Evolutionary conservation across 129 eudicot genomes (phyloP).

Genomic region (Kitagawia praeruptora): DNA sequence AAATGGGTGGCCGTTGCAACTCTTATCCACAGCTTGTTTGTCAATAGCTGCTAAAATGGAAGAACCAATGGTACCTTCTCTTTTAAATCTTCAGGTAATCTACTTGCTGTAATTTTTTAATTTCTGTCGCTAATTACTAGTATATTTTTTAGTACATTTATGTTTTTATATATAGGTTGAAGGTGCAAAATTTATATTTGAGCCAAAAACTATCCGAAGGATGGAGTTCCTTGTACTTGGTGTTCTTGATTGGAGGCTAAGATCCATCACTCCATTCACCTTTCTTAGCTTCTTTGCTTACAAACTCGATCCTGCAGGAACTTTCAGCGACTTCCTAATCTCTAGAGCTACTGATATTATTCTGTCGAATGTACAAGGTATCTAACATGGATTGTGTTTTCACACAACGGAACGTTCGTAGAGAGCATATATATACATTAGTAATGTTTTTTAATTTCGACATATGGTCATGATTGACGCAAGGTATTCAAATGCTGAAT

Average conservation of each 20-base stretch:
- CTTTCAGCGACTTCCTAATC: slow-evolving; percentile 51
- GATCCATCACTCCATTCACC: slow-evolving; percentile 76
- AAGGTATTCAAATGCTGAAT: neutral
- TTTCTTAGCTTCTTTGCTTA: slow-evolving; percentile 63
- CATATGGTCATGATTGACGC: neutral
- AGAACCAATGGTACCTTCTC: slow-evolving; percentile 89
- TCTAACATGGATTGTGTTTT: neutral
- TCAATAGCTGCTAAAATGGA: slow-evolving; percentile 99
- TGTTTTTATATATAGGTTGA: slow-evolving; percentile 40
- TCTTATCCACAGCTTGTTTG: slow-evolving; percentile 77
- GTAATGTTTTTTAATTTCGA: neutral
- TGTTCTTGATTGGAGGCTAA: slow-evolving; percentile 88
- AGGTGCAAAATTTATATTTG: slow-evolving; percentile 67
- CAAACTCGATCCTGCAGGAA: slow-evolving; percentile 67
- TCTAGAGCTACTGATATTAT: slow-evolving; percentile 77
- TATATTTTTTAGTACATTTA: neutral
- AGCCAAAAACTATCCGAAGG: slow-evolving; percentile 66
- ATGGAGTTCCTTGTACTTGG: slow-evolving; percentile 89
- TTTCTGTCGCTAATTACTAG: neutral
- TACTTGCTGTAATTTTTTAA: neutral
- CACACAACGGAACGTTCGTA: neutral
- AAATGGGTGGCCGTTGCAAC: slow-evolving; percentile 94
- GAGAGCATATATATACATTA: neutral
- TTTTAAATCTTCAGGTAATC: slow-evolving; percentile 75
- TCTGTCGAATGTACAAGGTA: slow-evolving; percentile 68